A percentile compares a stretch with the other conserved stretches of the same genome.
These are phyloP conservation scores for Pythium pectinolyticum DNA, from an alignment of 352 stramenopile species.

Conservation along the genomic window DNA sequence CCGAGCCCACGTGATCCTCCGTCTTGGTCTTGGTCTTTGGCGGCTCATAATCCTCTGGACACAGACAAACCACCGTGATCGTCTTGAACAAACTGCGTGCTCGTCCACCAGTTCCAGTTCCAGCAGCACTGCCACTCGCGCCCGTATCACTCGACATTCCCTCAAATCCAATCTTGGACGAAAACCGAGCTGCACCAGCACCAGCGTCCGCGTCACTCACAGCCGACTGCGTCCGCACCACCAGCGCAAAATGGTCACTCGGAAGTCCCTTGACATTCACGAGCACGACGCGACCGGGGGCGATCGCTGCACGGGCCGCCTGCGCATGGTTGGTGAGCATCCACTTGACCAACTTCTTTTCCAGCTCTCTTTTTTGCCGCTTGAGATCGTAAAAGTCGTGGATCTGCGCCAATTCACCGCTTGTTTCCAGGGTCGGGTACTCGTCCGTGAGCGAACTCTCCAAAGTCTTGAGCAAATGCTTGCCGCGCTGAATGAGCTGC, in stretches of 20 bases:
- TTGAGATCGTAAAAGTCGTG: slow-evolving; percentile 71
- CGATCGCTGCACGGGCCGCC: slow-evolving; percentile 61
- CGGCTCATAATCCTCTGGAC: slow-evolving; percentile 59
- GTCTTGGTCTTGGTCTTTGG: slow-evolving; percentile 41
- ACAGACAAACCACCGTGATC: slow-evolving; percentile 72
- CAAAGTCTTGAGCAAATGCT: slow-evolving; percentile 50
- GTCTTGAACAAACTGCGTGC: slow-evolving; percentile 63
- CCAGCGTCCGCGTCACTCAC: slow-evolving; percentile 19
- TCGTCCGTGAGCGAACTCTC: slow-evolving; percentile 51
- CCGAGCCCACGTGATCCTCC: slow-evolving; percentile 1
- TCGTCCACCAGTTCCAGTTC: slow-evolving; percentile 10
- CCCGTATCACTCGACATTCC: slow-evolving; percentile 2
- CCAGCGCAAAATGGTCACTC: slow-evolving; percentile 54
- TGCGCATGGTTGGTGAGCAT: slow-evolving; percentile 66
- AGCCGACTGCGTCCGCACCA: slow-evolving; percentile 49
- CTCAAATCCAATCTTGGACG: slow-evolving; percentile 53
- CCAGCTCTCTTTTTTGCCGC: slow-evolving; percentile 64
- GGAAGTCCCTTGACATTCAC: slow-evolving; percentile 71
- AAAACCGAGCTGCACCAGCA: slow-evolving; percentile 27
- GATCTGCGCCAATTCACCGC: slow-evolving; percentile 60
- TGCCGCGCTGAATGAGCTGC: slow-evolving; percentile 67
- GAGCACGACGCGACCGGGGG: slow-evolving; percentile 54
- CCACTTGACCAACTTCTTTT: slow-evolving; percentile 74
- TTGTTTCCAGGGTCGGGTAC: slow-evolving; percentile 60
- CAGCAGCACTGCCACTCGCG: not conserved